phyloP scores from a whole-genome alignment of 768 basidiomycete genomes.

The Pleurotus pulmonarius region DNA sequence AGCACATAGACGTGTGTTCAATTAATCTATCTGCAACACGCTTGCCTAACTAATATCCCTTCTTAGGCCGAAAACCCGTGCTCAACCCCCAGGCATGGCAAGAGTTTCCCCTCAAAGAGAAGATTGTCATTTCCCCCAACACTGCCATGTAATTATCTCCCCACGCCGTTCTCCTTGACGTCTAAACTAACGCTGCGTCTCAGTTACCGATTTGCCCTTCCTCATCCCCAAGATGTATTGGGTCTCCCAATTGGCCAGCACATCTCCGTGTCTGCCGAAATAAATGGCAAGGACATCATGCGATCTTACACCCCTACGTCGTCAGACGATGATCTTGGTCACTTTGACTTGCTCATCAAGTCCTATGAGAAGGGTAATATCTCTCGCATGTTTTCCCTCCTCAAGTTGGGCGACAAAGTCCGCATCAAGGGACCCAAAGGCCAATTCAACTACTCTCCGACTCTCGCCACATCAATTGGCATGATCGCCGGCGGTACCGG shows the following conservation, averaged over 20 bases:
- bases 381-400: constrained; percentile 75
- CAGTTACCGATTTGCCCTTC: constrained; percentile 91
- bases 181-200: not conserved
- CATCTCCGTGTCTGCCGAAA: constrained; percentile 86
- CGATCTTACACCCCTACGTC: constrained; percentile 96
- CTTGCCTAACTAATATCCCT: not conserved
- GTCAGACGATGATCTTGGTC: constrained; percentile 87
- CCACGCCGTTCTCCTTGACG: not conserved
- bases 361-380: constrained; percentile 98
- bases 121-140: constrained; percentile 86
- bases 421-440: constrained; percentile 97
- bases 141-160: constrained; percentile 74
- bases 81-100: constrained; percentile 78
- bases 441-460: constrained; percentile 79
- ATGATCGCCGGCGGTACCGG: constrained; percentile 99
- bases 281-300: constrained; percentile 85
- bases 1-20: constrained; percentile 6
- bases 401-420: constrained; percentile 85
- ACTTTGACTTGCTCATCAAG: constrained; percentile 98
- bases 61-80: constrained; percentile 61
- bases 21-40: not conserved
- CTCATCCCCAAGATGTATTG: constrained; percentile 68
- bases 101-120: constrained; percentile 76
- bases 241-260: constrained; percentile 97
- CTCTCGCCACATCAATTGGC: constrained; percentile 73